These are phyloP conservation scores for Boechera stricta DNA, from an alignment of 345 rosid species.

Conservation along the genomic window DNA sequence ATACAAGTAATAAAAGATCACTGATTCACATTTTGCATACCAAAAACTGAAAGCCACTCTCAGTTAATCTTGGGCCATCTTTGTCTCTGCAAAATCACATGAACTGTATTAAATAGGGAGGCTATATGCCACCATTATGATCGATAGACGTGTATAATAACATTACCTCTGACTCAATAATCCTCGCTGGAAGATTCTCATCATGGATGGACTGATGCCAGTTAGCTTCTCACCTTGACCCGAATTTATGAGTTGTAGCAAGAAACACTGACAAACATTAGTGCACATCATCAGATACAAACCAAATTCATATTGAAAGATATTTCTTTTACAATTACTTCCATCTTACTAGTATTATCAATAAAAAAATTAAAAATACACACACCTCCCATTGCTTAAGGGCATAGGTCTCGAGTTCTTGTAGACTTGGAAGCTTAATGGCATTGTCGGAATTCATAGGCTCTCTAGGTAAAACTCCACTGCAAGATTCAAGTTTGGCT, in stretches of 20 bases:
- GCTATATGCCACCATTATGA: conserved; percentile 27
- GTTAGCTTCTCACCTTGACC: conserved; percentile 69
- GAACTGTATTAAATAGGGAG: conserved; percentile 18
- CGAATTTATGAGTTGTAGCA: conserved; percentile 91
- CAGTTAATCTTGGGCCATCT: conserved; percentile 82
- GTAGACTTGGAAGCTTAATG: conserved; percentile 69
- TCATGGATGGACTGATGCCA: conserved; percentile 88
- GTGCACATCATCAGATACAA: conserved; percentile 43
- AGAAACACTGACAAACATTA: conserved; percentile 72
- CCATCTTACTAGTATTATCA: conserved; percentile 6
- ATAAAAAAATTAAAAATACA: conserved; percentile 40
- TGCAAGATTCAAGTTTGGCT: conserved; percentile 47
- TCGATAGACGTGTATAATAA: conserved; percentile 21
- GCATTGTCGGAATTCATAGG: conserved; percentile 68
- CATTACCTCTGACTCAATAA: conserved; percentile 75
- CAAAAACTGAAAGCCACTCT: conserved; percentile 98
- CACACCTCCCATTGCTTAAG: conserved; percentile 95
- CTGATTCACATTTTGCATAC: conserved; percentile 54
- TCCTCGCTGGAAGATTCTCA: conserved; percentile 89
- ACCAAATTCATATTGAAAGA: conserved; percentile 30
- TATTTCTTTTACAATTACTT: not conserved
- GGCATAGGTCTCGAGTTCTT: conserved; percentile 83
- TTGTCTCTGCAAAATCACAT: conserved; percentile 62
- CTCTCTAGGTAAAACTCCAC: conserved; percentile 92
- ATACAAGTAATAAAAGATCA: conserved; percentile 28